phyloP scores from a whole-genome alignment of 1,139 yeast genomes.

The Schizosaccharomyces versatilis region DNA sequence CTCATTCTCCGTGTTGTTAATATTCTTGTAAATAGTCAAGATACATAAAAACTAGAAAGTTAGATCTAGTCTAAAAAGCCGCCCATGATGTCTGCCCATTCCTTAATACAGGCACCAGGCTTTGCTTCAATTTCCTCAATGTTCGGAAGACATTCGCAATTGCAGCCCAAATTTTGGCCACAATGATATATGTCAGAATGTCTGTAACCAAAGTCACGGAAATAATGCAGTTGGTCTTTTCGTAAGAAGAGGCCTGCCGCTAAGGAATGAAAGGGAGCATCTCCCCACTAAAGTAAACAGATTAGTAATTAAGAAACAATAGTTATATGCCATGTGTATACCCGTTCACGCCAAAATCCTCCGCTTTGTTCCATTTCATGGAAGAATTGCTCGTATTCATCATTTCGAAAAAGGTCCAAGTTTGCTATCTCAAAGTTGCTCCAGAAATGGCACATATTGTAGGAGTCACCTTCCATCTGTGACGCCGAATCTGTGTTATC shows the following conservation, averaged over 20 bases:
- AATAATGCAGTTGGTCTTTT: conserved; percentile 54
- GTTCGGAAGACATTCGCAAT: conserved; percentile 53
- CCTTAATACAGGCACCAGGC: conserved; percentile 31
- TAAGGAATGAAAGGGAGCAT: conserved; percentile 75
- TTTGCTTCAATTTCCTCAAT: conserved; percentile 34
- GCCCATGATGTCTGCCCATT: conserved; percentile 27
- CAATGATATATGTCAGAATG: conserved; percentile 68
- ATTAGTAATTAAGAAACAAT: not conserved
- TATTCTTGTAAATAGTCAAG: too few species aligned
- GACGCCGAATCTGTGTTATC: conserved; percentile 11
- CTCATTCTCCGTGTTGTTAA: too few species aligned
- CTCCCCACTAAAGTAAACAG: conserved; percentile 41
- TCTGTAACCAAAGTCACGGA: conserved; percentile 70
- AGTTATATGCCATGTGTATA: not conserved
- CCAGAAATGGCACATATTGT: conserved; percentile 79
- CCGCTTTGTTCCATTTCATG: conserved; percentile 43
- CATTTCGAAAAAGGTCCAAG: conserved; percentile 45
- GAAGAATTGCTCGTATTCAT: conserved; percentile 42
- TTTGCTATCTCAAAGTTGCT: conserved; percentile 80
- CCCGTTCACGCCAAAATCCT: conserved; percentile 63
- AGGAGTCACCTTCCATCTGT: conserved; percentile 30
- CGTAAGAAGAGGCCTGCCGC: conserved; percentile 57
- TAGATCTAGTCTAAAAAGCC: conserved; percentile 14
- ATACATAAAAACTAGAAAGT: too few species aligned
- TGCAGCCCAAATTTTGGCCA: conserved; percentile 54